Base-by-base conservation (phyloP, 768 basidiomycete species). In the Auricularia auricula-judae region DNA sequence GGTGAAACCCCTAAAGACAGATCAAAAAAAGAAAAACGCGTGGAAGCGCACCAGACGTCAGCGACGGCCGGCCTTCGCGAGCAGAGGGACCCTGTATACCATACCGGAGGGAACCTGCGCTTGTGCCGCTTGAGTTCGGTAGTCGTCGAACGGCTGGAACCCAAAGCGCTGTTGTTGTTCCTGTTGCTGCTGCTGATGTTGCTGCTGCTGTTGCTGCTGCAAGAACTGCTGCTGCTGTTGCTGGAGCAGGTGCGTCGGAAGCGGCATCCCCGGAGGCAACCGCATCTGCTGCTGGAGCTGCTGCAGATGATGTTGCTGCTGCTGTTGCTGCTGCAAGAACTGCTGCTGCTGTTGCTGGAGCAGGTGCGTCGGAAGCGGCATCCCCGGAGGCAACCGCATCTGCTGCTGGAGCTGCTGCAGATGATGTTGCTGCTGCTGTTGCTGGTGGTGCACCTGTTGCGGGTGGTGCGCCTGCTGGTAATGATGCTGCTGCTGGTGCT, bases 181-280 rank as follows among this genome's bases (percentile, higher is more conserved):
- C 53, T 54, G 56, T 59, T 59, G 29, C 56, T 59, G 56, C 23
- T 54, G 53, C 53, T 54, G 53, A 12, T 54, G 56, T 10, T 34
- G 56, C 34, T 54, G 53, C 0, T 54, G 53, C 53, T 54, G 53
- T 29, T 59, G 56, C 56, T 59, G 23, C 18, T 59, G 56, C 56
- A 33, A 35, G 29, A 8, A 35, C 56, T 59, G 56, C 56, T 33
- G 56, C 14, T 59, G 34, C 56, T 59, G 56, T 14, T 29, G 21
- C 58, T 61, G 64, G 64, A 44, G 64, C 42, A 44, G n/a, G 42
- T 65, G 58, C 59, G 18, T 4, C 29, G 36, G 64, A 23, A 42
- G 36, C 51, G 36, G 54, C 42, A 42, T 36, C 18, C 51, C 60
- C 56, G 34, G 39, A 43, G 47, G 42, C 18, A 51, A 21, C 18